Conservation (phyloP, 768 basidiomycete genomes). For the Mycena venus region DNA sequence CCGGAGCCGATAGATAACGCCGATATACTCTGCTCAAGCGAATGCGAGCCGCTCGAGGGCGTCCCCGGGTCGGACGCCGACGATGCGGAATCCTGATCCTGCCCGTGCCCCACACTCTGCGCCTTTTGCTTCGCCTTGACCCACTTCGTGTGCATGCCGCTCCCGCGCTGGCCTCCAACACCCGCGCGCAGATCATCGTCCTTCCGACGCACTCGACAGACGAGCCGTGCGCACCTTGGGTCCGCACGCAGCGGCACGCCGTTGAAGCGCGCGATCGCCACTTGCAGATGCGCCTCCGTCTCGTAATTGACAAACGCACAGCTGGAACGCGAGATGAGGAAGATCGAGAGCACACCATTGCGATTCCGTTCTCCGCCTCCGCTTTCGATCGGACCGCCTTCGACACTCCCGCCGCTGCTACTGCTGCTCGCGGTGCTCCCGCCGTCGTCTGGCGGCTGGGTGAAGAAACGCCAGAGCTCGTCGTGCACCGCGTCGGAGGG, state of each 20-base stretch:
- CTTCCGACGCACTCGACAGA: slow-evolving; percentile 84
- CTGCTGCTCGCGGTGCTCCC: not conserved
- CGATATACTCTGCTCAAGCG: slow-evolving; percentile 39
- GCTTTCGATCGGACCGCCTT: slow-evolving; percentile 14
- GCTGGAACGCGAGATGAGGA: slow-evolving; percentile 90
- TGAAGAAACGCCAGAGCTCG: slow-evolving; percentile 91
- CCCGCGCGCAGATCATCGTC: slow-evolving; percentile 92
- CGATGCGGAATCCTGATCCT: too few relatives aligned
- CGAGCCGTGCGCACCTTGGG: slow-evolving; percentile 78
- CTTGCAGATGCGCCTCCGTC: slow-evolving; percentile 68
- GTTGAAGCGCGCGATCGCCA: slow-evolving; percentile 81
- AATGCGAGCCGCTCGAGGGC: slow-evolving; percentile 38
- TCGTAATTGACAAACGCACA: slow-evolving; percentile 95
- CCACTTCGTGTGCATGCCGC: slow-evolving; percentile 86
- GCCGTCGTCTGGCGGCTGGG: slow-evolving; percentile 40
- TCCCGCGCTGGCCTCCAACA: slow-evolving; percentile 91
- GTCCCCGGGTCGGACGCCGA: slow-evolving; percentile 38
- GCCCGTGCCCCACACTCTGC: slow-evolving; percentile 33
- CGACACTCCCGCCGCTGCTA: not conserved
- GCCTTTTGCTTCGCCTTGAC: slow-evolving; percentile 70
- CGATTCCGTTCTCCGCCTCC: slow-evolving; percentile 30
- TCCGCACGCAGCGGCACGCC: slow-evolving; percentile 80
- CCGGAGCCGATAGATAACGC: slow-evolving; percentile 49
- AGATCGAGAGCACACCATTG: slow-evolving; percentile 80
- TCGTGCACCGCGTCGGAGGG: slow-evolving; percentile 83